A percentile compares a stretch with the other conserved stretches of the same genome.
Conservation (phyloP, 2,329 filamentous ascomycete species). For the Hirsutella thompsonii region DNA sequence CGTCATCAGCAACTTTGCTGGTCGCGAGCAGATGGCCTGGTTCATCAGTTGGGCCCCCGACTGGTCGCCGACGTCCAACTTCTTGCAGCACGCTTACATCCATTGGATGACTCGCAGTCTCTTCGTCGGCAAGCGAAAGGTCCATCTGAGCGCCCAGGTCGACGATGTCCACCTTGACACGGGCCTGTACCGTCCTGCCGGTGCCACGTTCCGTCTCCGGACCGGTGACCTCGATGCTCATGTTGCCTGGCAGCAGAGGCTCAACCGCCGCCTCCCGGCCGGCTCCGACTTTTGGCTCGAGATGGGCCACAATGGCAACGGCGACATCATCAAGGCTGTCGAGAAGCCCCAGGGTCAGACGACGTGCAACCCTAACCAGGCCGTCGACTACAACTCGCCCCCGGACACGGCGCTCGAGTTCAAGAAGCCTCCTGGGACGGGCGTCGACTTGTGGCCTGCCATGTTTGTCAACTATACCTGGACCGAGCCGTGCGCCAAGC, state of each 20-base stretch:
- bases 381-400: slow-evolving; percentile 31
- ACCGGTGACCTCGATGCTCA: slow-evolving; percentile 32
- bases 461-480: slow-evolving; percentile 39
- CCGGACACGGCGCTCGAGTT: slow-evolving; percentile 31
- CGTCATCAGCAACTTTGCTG: slow-evolving; percentile 45
- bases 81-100: slow-evolving; percentile 49
- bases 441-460: slow-evolving; percentile 33
- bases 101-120: slow-evolving; percentile 48
- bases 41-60: slow-evolving; percentile 37
- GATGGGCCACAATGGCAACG: slow-evolving; percentile 37
- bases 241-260: slow-evolving; percentile 24
- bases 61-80: slow-evolving; percentile 37
- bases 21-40: slow-evolving; percentile 48
- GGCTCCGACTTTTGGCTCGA: slow-evolving; percentile 40
- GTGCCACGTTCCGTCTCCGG: slow-evolving; percentile 33
- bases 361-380: slow-evolving; percentile 24
- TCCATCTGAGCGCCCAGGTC: slow-evolving; percentile 42
- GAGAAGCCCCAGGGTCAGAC: slow-evolving; percentile 25
- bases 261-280: slow-evolving; percentile 33
- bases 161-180: slow-evolving; percentile 49
- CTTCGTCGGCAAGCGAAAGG: slow-evolving; percentile 40
- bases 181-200: slow-evolving; percentile 33
- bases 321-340: slow-evolving; percentile 37
- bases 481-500: slow-evolving; percentile 32
- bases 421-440: slow-evolving; percentile 33